Base-by-base conservation (phyloP, 768 basidiomycete genomes). In the Leucocoprinus birnbaumii region DNA sequence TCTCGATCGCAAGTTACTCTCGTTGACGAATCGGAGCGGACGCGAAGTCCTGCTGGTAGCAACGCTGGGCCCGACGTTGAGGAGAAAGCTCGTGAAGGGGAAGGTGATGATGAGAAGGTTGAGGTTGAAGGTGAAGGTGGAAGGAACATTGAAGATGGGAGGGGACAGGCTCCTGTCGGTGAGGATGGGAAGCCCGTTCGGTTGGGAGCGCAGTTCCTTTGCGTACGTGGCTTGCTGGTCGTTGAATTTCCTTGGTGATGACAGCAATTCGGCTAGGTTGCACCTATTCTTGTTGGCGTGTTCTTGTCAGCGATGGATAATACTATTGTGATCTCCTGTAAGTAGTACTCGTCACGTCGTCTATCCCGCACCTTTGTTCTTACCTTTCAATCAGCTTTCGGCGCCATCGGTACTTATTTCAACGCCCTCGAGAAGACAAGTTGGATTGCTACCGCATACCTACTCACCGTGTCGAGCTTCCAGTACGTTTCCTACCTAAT, bases 381-480 rank as follows among this genome's bases (percentile, higher is more conserved):
- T 18, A 19, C 35, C 6, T 18, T 18, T 6, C 31, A 6, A 18
- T 18, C 22, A 78, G 78, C 79, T 0, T 82, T 80, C 57, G 79
- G 80, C 7, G 68, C 77, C 0, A 83, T 82, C 53, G 81, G 81
- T 25, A 80, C 77, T 60, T 82, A 85, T 58, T 66, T 86, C 3
- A 74, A 84, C 8, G 76, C 82, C 62, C 73, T 86, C 2, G 80
- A 85, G 57, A 84, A 79, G 51, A 83, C 83, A 0, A 84, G 83
- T 59, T 86, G 84, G 84, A 82, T 86, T 26, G 80, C 83, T 2
- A 85, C 84, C 0, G 77, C 79, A 0, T 85, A 85, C 59, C 74
- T 86, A 68, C 63, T 86, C 51, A 82, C 83, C 0, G 66, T 80
- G 35, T 80, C 84, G 0, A 81, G 78, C 55, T 82, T 85, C 58